phyloP scores from a whole-genome alignment of 345 rosid genomes.

The Eucalyptus brandiana region DNA sequence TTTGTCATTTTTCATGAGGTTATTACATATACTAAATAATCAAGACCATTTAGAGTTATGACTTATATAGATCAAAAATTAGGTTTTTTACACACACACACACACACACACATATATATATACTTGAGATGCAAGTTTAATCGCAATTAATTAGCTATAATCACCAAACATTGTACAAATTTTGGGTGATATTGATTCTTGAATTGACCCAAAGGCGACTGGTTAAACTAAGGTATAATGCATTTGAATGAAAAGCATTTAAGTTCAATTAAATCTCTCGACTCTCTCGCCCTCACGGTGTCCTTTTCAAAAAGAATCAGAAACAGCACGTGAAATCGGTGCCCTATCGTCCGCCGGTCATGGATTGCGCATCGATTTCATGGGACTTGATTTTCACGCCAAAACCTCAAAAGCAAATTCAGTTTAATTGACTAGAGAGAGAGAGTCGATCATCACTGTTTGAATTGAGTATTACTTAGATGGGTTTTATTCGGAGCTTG shows the following conservation, averaged over 20 bases:
- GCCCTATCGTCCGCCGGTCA: neutral
- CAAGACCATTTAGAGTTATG: neutral
- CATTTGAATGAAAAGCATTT: neutral
- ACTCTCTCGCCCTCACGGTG: neutral
- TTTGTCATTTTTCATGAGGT: neutral
- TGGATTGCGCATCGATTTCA: neutral
- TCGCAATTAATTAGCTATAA: neutral
- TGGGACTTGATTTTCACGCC: neutral
- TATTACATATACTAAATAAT: neutral
- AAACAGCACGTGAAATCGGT: neutral
- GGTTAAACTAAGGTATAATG: neutral
- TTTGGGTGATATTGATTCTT: neutral
- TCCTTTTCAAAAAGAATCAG: neutral
- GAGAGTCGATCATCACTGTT: neutral
- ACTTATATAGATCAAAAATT: neutral
- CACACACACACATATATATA: neutral
- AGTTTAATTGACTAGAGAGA: neutral
- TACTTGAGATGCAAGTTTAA: neutral
- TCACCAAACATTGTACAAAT: neutral
- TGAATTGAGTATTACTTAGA: neutral
- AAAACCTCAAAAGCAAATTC: slow-evolving; percentile 1
- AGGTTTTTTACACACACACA: neutral
- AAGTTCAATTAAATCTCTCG: neutral
- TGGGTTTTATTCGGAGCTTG: neutral
- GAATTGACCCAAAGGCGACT: neutral